These are phyloP conservation scores for Amborella trichopoda DNA, from an alignment of 164 flowering plant genomes.

Conservation along the genomic window DNA sequence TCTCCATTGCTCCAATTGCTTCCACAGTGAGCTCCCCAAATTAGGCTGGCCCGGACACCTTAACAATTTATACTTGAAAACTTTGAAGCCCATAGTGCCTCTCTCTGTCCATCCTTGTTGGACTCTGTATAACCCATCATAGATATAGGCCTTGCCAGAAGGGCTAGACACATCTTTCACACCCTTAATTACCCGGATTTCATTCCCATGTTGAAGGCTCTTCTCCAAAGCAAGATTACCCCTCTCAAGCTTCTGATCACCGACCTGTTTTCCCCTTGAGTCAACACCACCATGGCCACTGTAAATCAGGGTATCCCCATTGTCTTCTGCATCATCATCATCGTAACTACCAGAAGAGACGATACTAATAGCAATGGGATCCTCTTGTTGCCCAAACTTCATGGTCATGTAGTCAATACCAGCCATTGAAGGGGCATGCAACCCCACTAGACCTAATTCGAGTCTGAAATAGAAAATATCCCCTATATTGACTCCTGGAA, in stretches of 20 bases:
- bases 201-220: not conserved
- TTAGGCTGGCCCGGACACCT: constrained; percentile 40
- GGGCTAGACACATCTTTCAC: constrained; percentile 2
- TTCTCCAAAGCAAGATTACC: constrained; percentile 42
- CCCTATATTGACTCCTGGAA: constrained; percentile 51
- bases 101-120: constrained; percentile 43
- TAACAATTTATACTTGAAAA: constrained; percentile 36
- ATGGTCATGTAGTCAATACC: constrained; percentile 39
- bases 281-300: constrained; percentile 48
- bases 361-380: constrained; percentile 34
- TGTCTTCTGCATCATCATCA: constrained; percentile 23
- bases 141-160: constrained; percentile 19
- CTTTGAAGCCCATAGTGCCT: constrained; percentile 29
- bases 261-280: constrained; percentile 14
- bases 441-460: constrained; percentile 45
- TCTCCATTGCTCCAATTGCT: constrained; percentile 33
- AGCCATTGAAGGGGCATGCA: constrained; percentile 42
- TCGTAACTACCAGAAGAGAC: constrained; percentile 49
- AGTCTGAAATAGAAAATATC: constrained; percentile 43
- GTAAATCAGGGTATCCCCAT: constrained; percentile 32
- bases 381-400: constrained; percentile 13
- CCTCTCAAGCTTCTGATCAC: constrained; percentile 49
- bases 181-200: constrained; percentile 5
- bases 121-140: constrained; percentile 47
- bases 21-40: constrained; percentile 25